Conservation (phyloP, 208 protist genomes). For the Crithidia acanthocephali region DNA sequence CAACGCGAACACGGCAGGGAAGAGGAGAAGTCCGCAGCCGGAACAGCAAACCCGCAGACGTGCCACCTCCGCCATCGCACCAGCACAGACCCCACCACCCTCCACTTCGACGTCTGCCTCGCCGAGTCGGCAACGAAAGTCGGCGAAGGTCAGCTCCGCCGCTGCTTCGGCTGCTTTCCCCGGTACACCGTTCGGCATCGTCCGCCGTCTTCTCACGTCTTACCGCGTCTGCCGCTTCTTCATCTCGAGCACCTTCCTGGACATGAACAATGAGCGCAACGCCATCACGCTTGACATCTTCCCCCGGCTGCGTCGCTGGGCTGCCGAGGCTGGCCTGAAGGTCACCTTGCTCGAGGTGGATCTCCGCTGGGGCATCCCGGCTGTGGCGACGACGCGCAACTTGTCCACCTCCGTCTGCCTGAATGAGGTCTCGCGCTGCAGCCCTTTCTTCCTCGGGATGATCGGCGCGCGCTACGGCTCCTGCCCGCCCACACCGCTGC, state of each 20-base stretch:
- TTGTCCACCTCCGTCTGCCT: constrained; percentile 93
- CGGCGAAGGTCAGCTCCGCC: not conserved
- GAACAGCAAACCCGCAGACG: too few species aligned
- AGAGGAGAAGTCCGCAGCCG: too few species aligned
- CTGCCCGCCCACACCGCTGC: constrained; percentile 59
- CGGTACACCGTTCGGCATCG: not conserved
- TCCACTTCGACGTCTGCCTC: not conserved
- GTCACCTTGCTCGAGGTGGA: constrained; percentile 93
- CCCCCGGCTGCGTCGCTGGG: constrained; percentile 89
- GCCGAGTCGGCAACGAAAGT: not conserved
- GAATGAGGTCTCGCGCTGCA: constrained; percentile 94
- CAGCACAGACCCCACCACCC: too few species aligned
- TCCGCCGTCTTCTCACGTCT: constrained; percentile 31
- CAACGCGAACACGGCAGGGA: too few species aligned
- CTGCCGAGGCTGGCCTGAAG: constrained; percentile 50
- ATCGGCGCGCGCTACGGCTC: constrained; percentile 92
- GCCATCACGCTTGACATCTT: constrained; percentile 93
- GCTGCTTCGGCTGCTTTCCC: not conserved
- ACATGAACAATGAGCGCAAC: constrained; percentile 97
- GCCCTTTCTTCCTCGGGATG: constrained; percentile 94
- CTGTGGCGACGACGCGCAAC: constrained; percentile 66
- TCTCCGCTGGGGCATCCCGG: constrained; percentile 96
- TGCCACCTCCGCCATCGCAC: too few species aligned
- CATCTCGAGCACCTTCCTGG: constrained; percentile 95
- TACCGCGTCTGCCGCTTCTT: constrained; percentile 92